phyloP scores from a whole-genome alignment of 2,329 filamentous ascomycete species.

The Iodosphaeria phyllophila region DNA sequence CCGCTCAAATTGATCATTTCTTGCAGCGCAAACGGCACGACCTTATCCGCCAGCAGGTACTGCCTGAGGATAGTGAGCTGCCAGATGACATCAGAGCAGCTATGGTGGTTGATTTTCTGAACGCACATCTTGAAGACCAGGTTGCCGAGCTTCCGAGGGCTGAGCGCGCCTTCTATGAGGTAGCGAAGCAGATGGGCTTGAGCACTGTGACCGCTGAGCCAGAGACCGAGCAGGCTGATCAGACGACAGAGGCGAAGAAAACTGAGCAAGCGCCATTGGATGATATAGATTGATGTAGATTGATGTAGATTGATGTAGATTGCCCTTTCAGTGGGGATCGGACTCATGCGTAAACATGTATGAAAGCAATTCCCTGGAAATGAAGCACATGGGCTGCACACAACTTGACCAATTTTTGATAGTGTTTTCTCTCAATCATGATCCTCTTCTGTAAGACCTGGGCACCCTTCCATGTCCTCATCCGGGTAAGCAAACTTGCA shows the following conservation, averaged over 20 bases:
- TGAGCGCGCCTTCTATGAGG: slow-evolving; percentile 12
- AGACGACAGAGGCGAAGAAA: too few species aligned
- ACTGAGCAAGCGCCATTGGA: background rate
- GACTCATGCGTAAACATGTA: too few species aligned
- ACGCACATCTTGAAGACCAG: slow-evolving; percentile 16
- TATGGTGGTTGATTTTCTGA: slow-evolving; percentile 24
- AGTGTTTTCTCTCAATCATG: slow-evolving; percentile 25
- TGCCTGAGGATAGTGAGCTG: slow-evolving; percentile 14
- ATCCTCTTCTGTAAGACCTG: slow-evolving; percentile 73
- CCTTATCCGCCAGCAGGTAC: slow-evolving; percentile 10
- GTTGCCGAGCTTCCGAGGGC: slow-evolving; percentile 5
- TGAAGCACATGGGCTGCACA: too few species aligned
- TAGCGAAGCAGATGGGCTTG: slow-evolving; percentile 25
- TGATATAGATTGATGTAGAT: background rate
- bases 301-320: background rate
- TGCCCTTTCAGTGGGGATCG: too few species aligned
- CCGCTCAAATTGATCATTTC: slow-evolving; percentile 21
- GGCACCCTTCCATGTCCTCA: slow-evolving; percentile 66
- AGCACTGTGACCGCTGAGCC: too few species aligned
- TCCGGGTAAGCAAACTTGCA: slow-evolving; percentile 74
- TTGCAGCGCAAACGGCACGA: slow-evolving; percentile 12
- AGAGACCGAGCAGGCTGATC: too few species aligned
- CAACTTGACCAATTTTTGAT: background rate
- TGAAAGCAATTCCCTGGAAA: too few species aligned
- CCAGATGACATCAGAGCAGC: slow-evolving; percentile 16